A percentile compares a stretch with the other conserved stretches of the same genome.
phyloP scores from a whole-genome alignment of 83 land plant species.

The Picea engelmannii region DNA sequence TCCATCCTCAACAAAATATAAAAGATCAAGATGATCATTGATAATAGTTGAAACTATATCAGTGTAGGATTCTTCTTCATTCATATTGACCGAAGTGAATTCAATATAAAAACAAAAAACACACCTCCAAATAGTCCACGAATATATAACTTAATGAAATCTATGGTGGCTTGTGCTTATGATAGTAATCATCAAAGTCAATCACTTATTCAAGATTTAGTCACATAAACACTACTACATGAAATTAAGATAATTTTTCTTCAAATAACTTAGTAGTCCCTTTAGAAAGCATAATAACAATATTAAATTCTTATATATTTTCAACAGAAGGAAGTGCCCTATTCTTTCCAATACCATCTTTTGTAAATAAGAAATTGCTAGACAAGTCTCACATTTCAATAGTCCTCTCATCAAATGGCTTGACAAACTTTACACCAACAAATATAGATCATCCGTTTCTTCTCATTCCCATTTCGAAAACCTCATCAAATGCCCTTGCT shows the following conservation, averaged over 20 bases:
- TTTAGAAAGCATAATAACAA: conserved; percentile 51
- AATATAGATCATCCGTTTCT: conserved; percentile 24
- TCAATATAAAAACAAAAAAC: conserved; percentile 94
- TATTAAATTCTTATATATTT: conserved; percentile 77
- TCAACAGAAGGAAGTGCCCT: conserved; percentile 65
- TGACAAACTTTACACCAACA: conserved; percentile 82
- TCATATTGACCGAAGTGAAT: conserved; percentile 84
- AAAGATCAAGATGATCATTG: conserved; percentile 79
- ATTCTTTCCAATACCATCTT: conserved; percentile 77
- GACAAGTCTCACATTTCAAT: conserved; percentile 80
- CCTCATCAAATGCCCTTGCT: no score
- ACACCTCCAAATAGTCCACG: conserved; percentile 86
- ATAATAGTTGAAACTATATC: conserved; percentile 88
- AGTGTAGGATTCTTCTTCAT: conserved; percentile 92
- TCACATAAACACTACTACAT: conserved; percentile 48
- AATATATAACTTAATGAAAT: conserved; percentile 84
- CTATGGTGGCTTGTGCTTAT: conserved; percentile 39
- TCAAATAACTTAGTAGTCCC: conserved; percentile 45
- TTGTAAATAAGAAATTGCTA: conserved; percentile 68
- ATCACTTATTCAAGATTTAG: conserved; percentile 57
- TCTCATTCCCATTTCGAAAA: no score
- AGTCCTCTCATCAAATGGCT: conserved; percentile 61
- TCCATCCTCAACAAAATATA: conserved; percentile 90
- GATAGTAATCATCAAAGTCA: conserved; percentile 29
- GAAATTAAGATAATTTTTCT: conserved; percentile 56